Percentiles rank a stretch among this genome's conserved stretches.
These are phyloP conservation scores for Geotrichum ghanense DNA, from an alignment of 805 yeast species.

Conservation along the genomic window DNA sequence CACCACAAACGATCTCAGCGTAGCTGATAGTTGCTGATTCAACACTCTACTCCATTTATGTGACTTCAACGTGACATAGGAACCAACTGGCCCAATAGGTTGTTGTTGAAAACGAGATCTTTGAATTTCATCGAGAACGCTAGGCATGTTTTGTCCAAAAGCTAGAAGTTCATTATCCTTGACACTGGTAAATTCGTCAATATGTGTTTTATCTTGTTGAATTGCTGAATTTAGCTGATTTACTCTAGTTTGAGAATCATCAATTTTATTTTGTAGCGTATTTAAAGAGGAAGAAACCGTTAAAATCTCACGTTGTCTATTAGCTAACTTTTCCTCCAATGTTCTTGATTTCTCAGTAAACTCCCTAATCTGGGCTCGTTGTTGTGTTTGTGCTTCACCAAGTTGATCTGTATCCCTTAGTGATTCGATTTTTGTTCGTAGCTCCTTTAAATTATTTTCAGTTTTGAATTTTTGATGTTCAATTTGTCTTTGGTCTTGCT, in stretches of 20 bases:
- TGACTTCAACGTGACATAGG: slow-evolving; percentile 43
- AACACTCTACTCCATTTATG: slow-evolving; percentile 49
- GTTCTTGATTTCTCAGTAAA: too few relatives aligned
- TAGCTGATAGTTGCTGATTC: slow-evolving; percentile 40
- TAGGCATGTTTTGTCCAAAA: slow-evolving; percentile 38
- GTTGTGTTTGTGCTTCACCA: slow-evolving; percentile 1
- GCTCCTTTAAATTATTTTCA: background rate
- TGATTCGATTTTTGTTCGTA: background rate
- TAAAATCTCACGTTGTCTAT: background rate
- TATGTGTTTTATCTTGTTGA: background rate
- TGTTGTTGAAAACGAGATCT: slow-evolving; percentile 30
- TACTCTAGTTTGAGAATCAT: background rate
- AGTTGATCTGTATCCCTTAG: background rate
- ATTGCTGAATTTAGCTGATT: background rate
- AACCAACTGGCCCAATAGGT: slow-evolving; percentile 81
- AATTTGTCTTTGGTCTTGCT: background rate
- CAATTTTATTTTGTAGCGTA: background rate
- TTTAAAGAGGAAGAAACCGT: background rate
- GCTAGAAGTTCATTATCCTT: slow-evolving; percentile 26
- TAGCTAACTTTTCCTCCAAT: background rate
- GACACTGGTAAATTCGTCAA: background rate
- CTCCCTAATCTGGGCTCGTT: background rate
- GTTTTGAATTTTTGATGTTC: background rate
- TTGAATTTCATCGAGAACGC: slow-evolving; percentile 32
- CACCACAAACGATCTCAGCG: slow-evolving; percentile 57